Percentiles rank a stretch among this genome's conserved stretches.
Evolutionary conservation across 805 yeast genomes (phyloP).

Genomic region (Myxozyma kluyveri): DNA sequence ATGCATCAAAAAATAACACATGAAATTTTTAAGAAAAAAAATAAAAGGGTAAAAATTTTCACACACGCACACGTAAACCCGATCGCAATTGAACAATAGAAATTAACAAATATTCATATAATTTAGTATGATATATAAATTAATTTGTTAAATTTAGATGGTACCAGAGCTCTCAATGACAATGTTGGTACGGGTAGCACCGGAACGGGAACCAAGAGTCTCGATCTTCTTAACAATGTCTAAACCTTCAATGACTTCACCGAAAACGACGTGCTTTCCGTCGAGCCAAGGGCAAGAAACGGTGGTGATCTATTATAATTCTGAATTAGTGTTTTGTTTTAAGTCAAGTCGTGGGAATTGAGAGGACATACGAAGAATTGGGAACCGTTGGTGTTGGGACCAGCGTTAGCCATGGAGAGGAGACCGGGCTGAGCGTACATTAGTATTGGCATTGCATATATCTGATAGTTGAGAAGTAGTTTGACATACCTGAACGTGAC

Average conservation of each 20-base stretch:
- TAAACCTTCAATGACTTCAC: conserved; percentile 78
- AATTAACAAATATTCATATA: not conserved
- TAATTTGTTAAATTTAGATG: conserved; percentile 2
- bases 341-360: not conserved
- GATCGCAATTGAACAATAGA: not conserved
- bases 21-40: not conserved
- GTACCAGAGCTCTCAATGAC: conserved; percentile 48
- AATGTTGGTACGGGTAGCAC: conserved; percentile 63
- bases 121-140: not conserved
- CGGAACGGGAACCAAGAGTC: conserved; percentile 64
- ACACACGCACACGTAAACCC: no score
- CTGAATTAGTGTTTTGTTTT: no score
- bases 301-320: conserved; percentile 84
- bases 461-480: conserved; percentile 25
- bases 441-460: conserved; percentile 49
- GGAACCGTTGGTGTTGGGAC: conserved; percentile 73
- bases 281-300: conserved; percentile 89
- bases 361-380: conserved; percentile 61
- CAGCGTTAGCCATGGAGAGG: conserved; percentile 76
- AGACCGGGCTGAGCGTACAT: conserved; percentile 53
- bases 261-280: conserved; percentile 94
- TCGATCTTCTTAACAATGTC: conserved; percentile 86
- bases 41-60: not conserved
- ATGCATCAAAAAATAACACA: not conserved
- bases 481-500: conserved; percentile 46